Evolutionary conservation across 805 yeast genomes (phyloP).

Genomic region (Hanseniaspora lachancei): DNA sequence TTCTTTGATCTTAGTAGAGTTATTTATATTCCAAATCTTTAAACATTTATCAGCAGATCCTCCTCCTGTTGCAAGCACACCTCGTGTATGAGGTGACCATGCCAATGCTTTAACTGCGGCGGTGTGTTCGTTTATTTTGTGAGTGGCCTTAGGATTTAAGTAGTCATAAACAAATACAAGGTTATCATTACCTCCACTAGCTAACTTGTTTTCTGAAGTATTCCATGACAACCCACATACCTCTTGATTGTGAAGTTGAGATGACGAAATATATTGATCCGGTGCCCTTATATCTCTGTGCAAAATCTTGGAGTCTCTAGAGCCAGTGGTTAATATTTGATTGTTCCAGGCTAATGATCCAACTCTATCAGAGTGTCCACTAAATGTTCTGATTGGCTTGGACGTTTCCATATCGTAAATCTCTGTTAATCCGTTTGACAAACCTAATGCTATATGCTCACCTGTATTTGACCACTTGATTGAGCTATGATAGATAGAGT

Average conservation of each 20-base stretch:
- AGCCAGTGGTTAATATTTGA: constrained; percentile 75
- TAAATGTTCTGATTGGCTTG: constrained; percentile 77
- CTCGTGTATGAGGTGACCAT: constrained; percentile 96
- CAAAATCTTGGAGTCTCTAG: constrained; percentile 68
- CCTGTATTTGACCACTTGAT: constrained; percentile 91
- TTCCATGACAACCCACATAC: constrained; percentile 96
- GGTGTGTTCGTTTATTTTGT: constrained; percentile 65
- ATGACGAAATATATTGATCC: constrained; percentile 59
- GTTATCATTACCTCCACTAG: constrained; percentile 93
- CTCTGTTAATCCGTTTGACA: constrained; percentile 73
- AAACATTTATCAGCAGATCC: constrained; percentile 89
- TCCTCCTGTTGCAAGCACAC: constrained; percentile 88
- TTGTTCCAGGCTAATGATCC: constrained; percentile 90
- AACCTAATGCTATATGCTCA: constrained; percentile 87
- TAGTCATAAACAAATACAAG: constrained; percentile 80
- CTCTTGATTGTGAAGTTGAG: constrained; percentile 77
- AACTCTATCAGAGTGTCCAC: constrained; percentile 78
- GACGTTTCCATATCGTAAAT: constrained; percentile 84
- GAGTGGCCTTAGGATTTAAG: constrained; percentile 46
- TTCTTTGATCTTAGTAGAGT: constrained; percentile 59
- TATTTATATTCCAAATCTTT: constrained; percentile 82
- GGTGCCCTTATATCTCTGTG: constrained; percentile 87
- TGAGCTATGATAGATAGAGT: constrained; percentile 36
- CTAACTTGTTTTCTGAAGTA: constrained; percentile 75
- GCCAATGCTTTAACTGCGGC: constrained; percentile 96